A percentile compares a stretch with the other conserved stretches of the same genome.
Evolutionary conservation across 2,329 filamentous ascomycete species (phyloP).

Genomic region (Parastagonospora nodorum): DNA sequence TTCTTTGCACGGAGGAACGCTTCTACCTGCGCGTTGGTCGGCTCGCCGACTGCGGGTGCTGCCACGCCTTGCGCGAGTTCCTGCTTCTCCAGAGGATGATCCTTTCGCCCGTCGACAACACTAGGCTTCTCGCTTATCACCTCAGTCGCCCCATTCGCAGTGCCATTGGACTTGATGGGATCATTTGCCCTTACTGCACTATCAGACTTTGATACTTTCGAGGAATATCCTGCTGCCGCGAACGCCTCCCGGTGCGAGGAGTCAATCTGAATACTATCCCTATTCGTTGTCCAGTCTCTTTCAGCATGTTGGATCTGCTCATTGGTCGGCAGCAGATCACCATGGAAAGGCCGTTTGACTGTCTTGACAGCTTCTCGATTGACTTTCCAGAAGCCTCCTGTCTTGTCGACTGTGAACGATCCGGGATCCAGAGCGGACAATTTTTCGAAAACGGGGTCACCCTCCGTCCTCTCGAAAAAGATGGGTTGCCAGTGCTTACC

Average conservation of each 20-base stretch:
- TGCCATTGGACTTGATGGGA: background rate
- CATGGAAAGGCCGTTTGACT: slow-evolving; percentile 36
- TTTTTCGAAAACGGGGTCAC: slow-evolving; percentile 33
- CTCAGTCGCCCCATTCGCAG: background rate
- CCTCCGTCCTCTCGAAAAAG: slow-evolving; percentile 47
- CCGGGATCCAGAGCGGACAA: slow-evolving; percentile 23
- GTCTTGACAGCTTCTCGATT: slow-evolving; percentile 27
- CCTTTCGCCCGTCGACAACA: background rate
- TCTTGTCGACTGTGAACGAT: slow-evolving; percentile 27
- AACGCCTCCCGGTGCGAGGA: background rate
- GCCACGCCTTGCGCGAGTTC: background rate
- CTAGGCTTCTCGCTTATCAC: background rate
- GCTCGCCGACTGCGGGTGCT: background rate
- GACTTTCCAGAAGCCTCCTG: slow-evolving; percentile 41
- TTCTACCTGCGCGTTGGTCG: slow-evolving; percentile 25
- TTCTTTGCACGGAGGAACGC: slow-evolving; percentile 26
- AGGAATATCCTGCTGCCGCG: too few relatives aligned
- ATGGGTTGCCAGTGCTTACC: slow-evolving; percentile 47
- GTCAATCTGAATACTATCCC: background rate
- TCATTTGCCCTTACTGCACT: background rate
- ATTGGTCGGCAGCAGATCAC: slow-evolving; percentile 31
- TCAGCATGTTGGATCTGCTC: slow-evolving; percentile 5
- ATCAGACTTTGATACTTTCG: too few relatives aligned
- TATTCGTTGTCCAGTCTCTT: background rate
- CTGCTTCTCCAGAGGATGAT: background rate